phyloP scores from a whole-genome alignment of 2,329 filamentous ascomycete genomes.

The Biscogniauxia marginata region DNA sequence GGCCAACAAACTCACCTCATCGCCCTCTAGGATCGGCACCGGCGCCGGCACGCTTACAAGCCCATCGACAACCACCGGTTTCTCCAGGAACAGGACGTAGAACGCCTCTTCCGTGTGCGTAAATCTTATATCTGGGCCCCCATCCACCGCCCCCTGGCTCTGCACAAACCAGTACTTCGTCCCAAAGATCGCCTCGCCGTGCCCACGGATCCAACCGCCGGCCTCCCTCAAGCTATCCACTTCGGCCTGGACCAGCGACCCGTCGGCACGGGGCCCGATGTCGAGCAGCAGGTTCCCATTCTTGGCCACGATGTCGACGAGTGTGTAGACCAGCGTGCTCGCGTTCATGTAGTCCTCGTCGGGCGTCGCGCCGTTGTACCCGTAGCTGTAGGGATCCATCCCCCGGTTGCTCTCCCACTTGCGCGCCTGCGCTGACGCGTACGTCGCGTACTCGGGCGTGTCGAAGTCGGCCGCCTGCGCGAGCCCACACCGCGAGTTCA shows the following conservation, averaged over 20 bases:
- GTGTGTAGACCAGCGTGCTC: conserved; percentile 42
- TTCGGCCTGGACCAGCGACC: conserved; percentile 50
- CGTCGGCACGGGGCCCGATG: conserved; percentile 55
- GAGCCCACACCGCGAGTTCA: conserved; percentile 58
- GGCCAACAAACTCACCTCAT: conserved; percentile 45
- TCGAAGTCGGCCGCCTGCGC: conserved; percentile 53
- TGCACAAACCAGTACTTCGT: conserved; percentile 46
- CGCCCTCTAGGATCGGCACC: conserved; percentile 46
- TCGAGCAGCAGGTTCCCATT: conserved; percentile 53
- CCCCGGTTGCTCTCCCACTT: conserved; percentile 62
- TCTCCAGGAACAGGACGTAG: conserved; percentile 46
- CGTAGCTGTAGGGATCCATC: conserved; percentile 60
- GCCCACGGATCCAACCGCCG: conserved; percentile 52
- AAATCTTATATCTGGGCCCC: conserved; percentile 42
- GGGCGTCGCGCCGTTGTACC: conserved; percentile 57
- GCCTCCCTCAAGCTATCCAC: conserved; percentile 47
- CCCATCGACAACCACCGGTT: conserved; percentile 33
- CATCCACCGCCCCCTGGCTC: conserved; percentile 20
- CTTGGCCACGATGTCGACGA: conserved; percentile 31
- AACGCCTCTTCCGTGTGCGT: conserved; percentile 53
- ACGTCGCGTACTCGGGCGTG: conserved; percentile 57
- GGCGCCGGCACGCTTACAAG: conserved; percentile 41
- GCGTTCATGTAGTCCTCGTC: conserved; percentile 51
- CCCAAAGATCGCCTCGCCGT: conserved; percentile 55
- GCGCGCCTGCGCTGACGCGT: conserved; percentile 46